These are phyloP conservation scores for Exophiala spinifera DNA, from an alignment of 2,329 filamentous ascomycete genomes.

Conservation along the genomic window DNA sequence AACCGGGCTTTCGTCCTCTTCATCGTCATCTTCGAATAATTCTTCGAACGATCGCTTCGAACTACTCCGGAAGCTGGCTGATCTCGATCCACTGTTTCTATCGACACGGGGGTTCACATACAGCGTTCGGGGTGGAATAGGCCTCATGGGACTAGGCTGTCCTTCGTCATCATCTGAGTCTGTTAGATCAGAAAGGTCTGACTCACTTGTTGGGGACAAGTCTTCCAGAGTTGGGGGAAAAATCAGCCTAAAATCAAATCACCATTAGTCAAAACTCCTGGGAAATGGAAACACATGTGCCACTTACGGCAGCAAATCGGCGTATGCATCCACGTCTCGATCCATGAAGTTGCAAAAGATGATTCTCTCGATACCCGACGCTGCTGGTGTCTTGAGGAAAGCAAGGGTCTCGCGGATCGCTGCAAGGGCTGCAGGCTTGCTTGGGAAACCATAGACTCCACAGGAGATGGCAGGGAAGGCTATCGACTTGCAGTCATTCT, in stretches of 20 bases:
- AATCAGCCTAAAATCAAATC: conserved; percentile 38
- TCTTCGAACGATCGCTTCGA: neutral
- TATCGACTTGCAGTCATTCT: conserved; percentile 64
- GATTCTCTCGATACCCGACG: conserved; percentile 61
- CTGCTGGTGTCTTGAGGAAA: conserved; percentile 49
- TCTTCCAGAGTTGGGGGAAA: conserved; percentile 49
- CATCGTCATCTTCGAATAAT: no score
- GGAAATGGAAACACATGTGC: no score
- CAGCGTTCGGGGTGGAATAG: conserved; percentile 2
- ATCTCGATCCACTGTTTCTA: neutral
- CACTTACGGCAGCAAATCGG: conserved; percentile 64
- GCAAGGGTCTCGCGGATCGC: conserved; percentile 61
- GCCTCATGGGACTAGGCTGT: conserved; percentile 10
- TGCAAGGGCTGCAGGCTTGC: conserved; percentile 65
- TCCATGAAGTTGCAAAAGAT: conserved; percentile 80
- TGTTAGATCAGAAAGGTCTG: conserved; percentile 8
- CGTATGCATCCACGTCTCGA: conserved; percentile 75
- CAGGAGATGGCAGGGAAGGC: conserved; percentile 86
- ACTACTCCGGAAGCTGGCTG: neutral
- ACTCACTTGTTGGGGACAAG: conserved; percentile 31
- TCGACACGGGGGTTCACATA: neutral
- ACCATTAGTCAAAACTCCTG: no score
- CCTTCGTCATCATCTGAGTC: conserved; percentile 1
- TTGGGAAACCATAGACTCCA: conserved; percentile 86
- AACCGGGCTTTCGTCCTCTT: neutral